Conservation (phyloP, 495 filamentous ascomycete species). For the Geopyxis carbonaria region DNA sequence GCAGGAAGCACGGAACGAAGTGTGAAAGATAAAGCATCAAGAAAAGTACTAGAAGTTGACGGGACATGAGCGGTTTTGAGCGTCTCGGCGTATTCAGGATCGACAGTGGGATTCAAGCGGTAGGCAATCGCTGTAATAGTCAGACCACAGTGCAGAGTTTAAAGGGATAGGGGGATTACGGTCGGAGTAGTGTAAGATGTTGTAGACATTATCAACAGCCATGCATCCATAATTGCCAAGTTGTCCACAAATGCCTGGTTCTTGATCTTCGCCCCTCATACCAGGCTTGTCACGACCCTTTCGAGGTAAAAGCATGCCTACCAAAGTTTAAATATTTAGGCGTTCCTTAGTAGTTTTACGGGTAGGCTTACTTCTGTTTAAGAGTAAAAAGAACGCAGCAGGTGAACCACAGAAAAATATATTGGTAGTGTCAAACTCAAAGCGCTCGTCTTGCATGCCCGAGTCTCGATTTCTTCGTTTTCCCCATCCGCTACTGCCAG, state of each 20-base stretch:
- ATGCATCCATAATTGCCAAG: conserved; percentile 71
- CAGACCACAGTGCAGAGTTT: background rate
- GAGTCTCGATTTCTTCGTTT: background rate
- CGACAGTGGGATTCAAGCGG: conserved; percentile 75
- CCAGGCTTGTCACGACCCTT: conserved; percentile 57
- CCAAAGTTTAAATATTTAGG: background rate
- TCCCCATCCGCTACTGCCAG: conserved; percentile 25
- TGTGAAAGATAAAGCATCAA: conserved; percentile 46
- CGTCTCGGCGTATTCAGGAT: conserved; percentile 56
- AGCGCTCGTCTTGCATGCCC: conserved; percentile 36
- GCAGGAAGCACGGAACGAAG: conserved; percentile 36
- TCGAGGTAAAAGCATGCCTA: conserved; percentile 60
- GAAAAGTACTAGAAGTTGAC: conserved; percentile 47
- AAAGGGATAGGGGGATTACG: conserved; percentile 25
- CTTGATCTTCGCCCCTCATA: conserved; percentile 37
- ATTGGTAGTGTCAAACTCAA: conserved; percentile 80
- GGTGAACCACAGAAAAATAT: conserved; percentile 88
- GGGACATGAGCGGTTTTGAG: conserved; percentile 67
- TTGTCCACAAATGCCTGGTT: conserved; percentile 53
- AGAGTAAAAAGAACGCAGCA: conserved; percentile 76
- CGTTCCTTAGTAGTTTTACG: background rate
- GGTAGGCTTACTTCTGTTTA: conserved; percentile 47
- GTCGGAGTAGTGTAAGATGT: conserved; percentile 57
- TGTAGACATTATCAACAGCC: conserved; percentile 91
- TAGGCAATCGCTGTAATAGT: conserved; percentile 56